Evolutionary conservation across 2,329 filamentous ascomycete species (phyloP).

Genomic region (Didymella pomorum): DNA sequence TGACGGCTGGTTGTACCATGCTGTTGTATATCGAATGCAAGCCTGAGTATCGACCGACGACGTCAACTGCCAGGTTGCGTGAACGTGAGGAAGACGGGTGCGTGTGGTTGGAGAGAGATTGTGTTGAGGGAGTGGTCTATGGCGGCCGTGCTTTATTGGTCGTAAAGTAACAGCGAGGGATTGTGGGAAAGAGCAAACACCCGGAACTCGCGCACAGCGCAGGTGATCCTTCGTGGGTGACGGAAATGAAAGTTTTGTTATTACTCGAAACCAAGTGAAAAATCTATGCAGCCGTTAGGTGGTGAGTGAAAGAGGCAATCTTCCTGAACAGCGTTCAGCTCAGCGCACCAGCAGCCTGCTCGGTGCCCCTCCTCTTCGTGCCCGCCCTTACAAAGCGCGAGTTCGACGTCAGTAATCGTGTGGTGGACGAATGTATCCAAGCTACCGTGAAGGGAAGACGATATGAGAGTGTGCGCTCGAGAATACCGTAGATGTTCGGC

Average conservation of each 20-base stretch:
- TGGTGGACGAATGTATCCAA: background rate
- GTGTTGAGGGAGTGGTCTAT: background rate
- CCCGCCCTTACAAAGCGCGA: background rate
- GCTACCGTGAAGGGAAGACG: background rate
- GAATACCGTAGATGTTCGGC: conserved; percentile 5
- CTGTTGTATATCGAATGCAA: background rate
- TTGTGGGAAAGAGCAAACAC: background rate
- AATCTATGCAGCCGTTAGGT: background rate
- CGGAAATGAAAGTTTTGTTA: background rate
- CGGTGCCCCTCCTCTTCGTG: conserved; percentile 11
- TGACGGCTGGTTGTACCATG: conserved; percentile 24
- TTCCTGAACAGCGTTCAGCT: conserved; percentile 10
- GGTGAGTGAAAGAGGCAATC: conserved; percentile 17
- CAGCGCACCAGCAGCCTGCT: conserved; percentile 25
- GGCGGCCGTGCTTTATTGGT: background rate
- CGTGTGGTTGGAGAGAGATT: background rate
- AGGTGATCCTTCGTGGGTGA: background rate
- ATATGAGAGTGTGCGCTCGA: background rate
- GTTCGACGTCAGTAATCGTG: background rate
- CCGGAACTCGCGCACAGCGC: background rate
- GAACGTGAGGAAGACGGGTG: background rate
- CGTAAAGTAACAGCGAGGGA: conserved; percentile 1
- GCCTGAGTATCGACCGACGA: background rate
- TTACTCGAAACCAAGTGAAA: background rate
- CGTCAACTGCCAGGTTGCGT: background rate